Evolutionary conservation across 441 rosid genomes (phyloP).

Genomic region (Jatropha multifida): DNA sequence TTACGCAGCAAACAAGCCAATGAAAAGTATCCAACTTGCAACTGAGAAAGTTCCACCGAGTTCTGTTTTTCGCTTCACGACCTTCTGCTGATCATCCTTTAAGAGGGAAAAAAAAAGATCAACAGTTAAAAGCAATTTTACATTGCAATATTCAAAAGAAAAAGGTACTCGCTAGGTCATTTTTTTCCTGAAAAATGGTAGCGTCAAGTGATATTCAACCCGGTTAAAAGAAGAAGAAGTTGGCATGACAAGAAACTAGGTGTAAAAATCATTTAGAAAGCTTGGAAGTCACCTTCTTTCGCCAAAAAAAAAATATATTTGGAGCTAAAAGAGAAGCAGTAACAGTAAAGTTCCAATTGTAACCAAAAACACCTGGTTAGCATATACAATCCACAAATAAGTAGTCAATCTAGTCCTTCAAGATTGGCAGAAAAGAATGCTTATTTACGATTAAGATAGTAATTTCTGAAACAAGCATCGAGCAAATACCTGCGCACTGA

Average conservation of each 20-base stretch:
- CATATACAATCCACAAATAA: neutral
- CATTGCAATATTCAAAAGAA: neutral
- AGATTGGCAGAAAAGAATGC: neutral
- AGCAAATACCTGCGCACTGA: neutral
- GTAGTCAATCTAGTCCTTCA: neutral
- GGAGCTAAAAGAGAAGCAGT: too few relatives aligned
- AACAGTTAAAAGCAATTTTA: neutral
- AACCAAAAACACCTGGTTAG: neutral
- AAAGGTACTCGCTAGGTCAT: neutral
- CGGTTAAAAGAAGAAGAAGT: neutral
- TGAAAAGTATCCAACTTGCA: conserved; percentile 95
- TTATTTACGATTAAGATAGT: neutral
- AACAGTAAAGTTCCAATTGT: too few relatives aligned
- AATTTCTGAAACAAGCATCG: neutral
- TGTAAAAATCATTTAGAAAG: too few relatives aligned
- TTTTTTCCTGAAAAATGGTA: too few relatives aligned
- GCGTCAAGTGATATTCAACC: neutral
- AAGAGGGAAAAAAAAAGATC: neutral
- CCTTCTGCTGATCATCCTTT: conserved; percentile 84
- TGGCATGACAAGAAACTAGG: too few relatives aligned
- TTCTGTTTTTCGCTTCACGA: conserved; percentile 89
- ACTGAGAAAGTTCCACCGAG: conserved; percentile 92
- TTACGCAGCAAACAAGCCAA: conserved; percentile 93
- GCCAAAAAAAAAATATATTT: too few relatives aligned
- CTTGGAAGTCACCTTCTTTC: too few relatives aligned